A percentile compares a stretch with the other conserved stretches of the same genome.
Evolutionary conservation across 2,329 filamentous ascomycete genomes (phyloP).

Genomic region (Acrocalymma vagum): DNA sequence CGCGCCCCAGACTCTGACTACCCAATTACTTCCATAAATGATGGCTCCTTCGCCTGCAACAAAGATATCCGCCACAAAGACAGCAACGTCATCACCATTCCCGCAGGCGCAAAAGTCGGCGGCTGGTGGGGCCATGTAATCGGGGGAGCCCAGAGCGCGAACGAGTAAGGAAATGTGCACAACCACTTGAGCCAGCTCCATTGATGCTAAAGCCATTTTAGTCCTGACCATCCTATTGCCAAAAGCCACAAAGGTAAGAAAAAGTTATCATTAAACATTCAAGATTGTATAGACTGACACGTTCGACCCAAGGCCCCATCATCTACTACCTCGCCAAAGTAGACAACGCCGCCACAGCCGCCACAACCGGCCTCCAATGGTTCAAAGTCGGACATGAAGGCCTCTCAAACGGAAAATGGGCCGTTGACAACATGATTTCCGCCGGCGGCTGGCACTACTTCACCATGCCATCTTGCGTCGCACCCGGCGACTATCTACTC

Average conservation of each 20-base stretch:
- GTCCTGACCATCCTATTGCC: slow-evolving; percentile 58
- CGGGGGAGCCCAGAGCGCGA: slow-evolving; percentile 58
- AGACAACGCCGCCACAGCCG: slow-evolving; percentile 39
- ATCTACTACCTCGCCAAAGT: slow-evolving; percentile 40
- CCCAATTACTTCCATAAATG: slow-evolving; percentile 56
- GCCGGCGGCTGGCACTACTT: slow-evolving; percentile 53
- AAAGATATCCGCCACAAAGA: slow-evolving; percentile 45
- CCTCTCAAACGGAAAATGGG: slow-evolving; percentile 50
- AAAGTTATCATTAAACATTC: slow-evolving; percentile 1
- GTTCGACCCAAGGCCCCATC: slow-evolving; percentile 23
- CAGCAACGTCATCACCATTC: slow-evolving; percentile 53
- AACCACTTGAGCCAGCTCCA: too few species aligned
- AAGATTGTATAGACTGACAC: too few species aligned
- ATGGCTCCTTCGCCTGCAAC: slow-evolving; percentile 54
- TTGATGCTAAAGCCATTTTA: too few species aligned
- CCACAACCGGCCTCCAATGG: slow-evolving; percentile 45
- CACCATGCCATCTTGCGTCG: slow-evolving; percentile 38
- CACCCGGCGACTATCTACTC: slow-evolving; percentile 47
- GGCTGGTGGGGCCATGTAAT: slow-evolving; percentile 59
- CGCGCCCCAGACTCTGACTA: slow-evolving; percentile 59
- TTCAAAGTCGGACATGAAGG: slow-evolving; percentile 49
- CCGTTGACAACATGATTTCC: slow-evolving; percentile 56
- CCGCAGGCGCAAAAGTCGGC: slow-evolving; percentile 59
- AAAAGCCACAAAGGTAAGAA: slow-evolving; percentile 54
- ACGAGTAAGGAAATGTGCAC: too few species aligned